Percentiles rank a stretch among this genome's conserved stretches.
These are phyloP conservation scores for Dactylis glomerata DNA, from an alignment of 176 grass and related monocot species.

Conservation along the genomic window DNA sequence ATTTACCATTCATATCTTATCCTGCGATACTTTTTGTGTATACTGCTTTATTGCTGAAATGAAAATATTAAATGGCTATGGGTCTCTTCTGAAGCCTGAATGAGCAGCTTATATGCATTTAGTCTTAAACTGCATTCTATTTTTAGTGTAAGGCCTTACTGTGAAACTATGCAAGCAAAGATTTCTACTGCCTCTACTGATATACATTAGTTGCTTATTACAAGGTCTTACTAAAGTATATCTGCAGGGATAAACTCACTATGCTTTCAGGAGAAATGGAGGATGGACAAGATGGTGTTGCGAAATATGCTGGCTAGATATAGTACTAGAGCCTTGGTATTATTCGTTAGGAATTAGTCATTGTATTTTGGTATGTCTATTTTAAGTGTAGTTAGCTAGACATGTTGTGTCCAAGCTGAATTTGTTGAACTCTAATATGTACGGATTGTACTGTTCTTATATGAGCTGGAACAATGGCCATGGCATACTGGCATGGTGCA, in stretches of 20 bases:
- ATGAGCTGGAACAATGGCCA: not conserved
- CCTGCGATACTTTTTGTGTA: not conserved
- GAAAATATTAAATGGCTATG: not conserved
- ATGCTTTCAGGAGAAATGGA: not conserved
- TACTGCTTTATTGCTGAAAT: not conserved
- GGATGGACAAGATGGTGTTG: slow-evolving; percentile 5
- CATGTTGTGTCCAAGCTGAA: not conserved
- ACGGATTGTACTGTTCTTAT: not conserved
- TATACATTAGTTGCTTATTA: not conserved
- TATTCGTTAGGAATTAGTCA: not conserved
- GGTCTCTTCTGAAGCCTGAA: not conserved
- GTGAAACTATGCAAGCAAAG: not conserved
- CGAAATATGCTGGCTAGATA: not conserved
- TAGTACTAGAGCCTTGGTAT: not conserved
- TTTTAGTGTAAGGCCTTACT: not conserved
- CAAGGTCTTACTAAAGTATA: not conserved
- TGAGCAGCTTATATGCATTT: not conserved
- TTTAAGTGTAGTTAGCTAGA: not conserved
- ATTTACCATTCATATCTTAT: not conserved
- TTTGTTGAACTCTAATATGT: not conserved
- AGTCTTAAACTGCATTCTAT: not conserved
- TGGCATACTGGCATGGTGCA: not conserved
- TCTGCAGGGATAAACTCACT: not conserved
- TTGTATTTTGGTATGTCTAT: not conserved
- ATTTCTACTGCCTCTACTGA: not conserved